Percentiles rank a stretch among this genome's conserved stretches.
phyloP scores from a whole-genome alignment of 306 rosid species.

The Delonix regia region DNA sequence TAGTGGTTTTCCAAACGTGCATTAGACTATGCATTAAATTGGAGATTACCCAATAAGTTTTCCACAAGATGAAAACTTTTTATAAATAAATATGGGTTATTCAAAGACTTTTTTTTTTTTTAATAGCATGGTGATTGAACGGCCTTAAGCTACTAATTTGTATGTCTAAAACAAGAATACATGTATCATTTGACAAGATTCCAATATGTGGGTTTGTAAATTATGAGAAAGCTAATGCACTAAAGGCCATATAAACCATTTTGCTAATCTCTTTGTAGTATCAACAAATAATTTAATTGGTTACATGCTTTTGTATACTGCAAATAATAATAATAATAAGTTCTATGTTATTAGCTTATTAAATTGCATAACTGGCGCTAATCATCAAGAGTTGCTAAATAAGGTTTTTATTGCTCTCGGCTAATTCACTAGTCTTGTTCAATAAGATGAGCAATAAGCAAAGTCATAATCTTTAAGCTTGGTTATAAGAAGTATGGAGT shows the following conservation, averaged over 20 bases:
- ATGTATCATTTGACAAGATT: too few species aligned
- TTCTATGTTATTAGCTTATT: not conserved
- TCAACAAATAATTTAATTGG: slow-evolving; percentile 20
- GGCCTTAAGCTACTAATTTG: not conserved
- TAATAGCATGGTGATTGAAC: slow-evolving; percentile 7
- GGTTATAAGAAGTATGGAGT: too few species aligned
- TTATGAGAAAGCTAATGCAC: slow-evolving; percentile 35
- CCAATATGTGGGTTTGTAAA: slow-evolving; percentile 15
- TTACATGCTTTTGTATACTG: not conserved
- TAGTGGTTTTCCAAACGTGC: slow-evolving; percentile 6
- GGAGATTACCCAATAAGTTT: slow-evolving; percentile 6
- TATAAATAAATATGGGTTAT: not conserved
- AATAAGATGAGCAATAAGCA: too few species aligned
- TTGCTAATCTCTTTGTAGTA: not conserved
- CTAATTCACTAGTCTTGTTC: too few species aligned
- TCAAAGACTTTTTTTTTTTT: slow-evolving; percentile 8
- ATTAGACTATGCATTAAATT: slow-evolving; percentile 4
- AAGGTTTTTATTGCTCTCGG: too few species aligned
- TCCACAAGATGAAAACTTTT: slow-evolving; percentile 21
- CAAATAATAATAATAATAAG: not conserved
- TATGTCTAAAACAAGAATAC: not conserved
- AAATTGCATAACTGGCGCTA: not conserved
- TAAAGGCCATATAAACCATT: slow-evolving; percentile 23
- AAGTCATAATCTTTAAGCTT: too few species aligned
- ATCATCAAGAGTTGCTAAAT: not conserved